Evolutionary conservation across 164 flowering plant genomes (phyloP).

Genomic region (Malania oleifera): DNA sequence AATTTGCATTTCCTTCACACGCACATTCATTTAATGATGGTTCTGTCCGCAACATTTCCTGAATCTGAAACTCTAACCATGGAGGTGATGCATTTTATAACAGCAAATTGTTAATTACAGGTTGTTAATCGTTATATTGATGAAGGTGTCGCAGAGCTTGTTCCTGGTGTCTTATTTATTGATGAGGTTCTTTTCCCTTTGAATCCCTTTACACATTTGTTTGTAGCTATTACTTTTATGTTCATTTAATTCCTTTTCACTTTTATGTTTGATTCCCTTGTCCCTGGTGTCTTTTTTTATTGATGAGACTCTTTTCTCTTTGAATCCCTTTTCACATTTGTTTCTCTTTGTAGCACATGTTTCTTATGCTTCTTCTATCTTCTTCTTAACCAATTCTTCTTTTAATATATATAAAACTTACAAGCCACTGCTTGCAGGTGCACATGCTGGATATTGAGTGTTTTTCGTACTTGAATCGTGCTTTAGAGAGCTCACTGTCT

Average conservation of each 20-base stretch:
- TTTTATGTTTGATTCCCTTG: too few species aligned
- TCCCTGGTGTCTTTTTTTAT: slow-evolving; percentile 94
- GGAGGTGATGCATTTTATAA: neutral
- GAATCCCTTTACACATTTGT: slow-evolving; percentile 1
- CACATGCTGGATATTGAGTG: slow-evolving; percentile 9
- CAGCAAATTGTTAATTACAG: slow-evolving; percentile 27
- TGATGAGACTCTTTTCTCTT: slow-evolving; percentile 37
- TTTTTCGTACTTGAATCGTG: slow-evolving; percentile 8
- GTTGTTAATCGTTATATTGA: slow-evolving; percentile 88
- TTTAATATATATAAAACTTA: too few species aligned
- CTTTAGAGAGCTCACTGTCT: slow-evolving; percentile 8
- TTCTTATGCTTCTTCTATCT: too few species aligned
- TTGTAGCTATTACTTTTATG: too few species aligned
- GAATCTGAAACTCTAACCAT: too few species aligned
- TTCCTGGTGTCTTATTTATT: slow-evolving; percentile 94
- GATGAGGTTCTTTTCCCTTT: slow-evolving; percentile 38
- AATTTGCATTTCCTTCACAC: too few species aligned
- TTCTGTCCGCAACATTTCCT: too few species aligned
- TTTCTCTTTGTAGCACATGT: too few species aligned
- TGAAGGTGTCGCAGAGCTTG: slow-evolving; percentile 95
- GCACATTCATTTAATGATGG: too few species aligned
- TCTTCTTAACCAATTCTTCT: too few species aligned
- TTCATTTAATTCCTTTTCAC: too few species aligned
- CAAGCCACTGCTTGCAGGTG: neutral
- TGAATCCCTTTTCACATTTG: neutral